Evolutionary conservation across 2,329 filamentous ascomycete genomes (phyloP), one percentile per base, ranked within the genome.

Genomic region (Leptodontidium sp.): DNA sequence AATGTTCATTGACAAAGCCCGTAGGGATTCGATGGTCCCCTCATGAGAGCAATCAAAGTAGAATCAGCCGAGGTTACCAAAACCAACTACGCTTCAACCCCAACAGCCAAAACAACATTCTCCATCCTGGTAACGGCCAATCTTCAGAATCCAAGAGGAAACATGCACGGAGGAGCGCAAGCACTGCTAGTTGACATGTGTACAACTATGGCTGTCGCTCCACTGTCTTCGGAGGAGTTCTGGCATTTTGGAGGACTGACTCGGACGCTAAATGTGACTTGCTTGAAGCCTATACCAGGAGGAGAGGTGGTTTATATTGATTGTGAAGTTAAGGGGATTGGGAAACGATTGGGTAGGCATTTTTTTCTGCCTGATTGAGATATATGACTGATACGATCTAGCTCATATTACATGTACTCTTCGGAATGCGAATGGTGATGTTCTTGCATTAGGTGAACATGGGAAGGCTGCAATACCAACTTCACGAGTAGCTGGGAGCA

Each of bases 301-400:
- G 52, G 52, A 5, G 52, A 55, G 29, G 52, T 55, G 35, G 52
- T 55, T 17, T 55, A 55, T 35, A 9, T 55, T 55, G 52, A 55
- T 55, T 55, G 52, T n/a, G 52, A 55, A 24, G 52, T 55, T 7
- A 55, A 11, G 29, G 52, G 52, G 4, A 55, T 55, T 55, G 52
- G 52, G 29, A 55, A 55, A n/a, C 14, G 52, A 35, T 11, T 55
- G 26, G 52, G 52, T 55, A n/a, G 32, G 52, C 7, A 6, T n/a
- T 9, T 24, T 17, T 55, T 35, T 7, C 4, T 32, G 0, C 15
- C 1, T 32, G 8, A 3, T 17, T 17, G 52, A 35, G 26, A 5
- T 32, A 12, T 55, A 7, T 55, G 7, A 29, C 52, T 55, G 29
- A 55, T 35, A 4, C 26, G 17, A 29, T 3, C 7, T 9, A 55